Conservation (phyloP, 805 yeast species). For the Torulaspora microellipsoides region DNA sequence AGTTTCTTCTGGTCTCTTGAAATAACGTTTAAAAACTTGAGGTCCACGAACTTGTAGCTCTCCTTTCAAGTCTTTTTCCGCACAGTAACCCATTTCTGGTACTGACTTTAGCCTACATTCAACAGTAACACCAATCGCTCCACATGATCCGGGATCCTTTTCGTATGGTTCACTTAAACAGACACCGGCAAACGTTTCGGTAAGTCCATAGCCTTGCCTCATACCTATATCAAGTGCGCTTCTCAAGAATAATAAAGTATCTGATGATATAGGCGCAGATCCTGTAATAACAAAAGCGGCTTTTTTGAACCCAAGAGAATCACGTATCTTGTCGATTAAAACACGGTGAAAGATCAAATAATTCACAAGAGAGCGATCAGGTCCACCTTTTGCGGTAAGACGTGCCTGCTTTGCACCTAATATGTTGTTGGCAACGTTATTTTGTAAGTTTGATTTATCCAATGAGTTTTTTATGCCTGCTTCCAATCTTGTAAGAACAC, state of each 20-base stretch:
- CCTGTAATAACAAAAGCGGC: constrained; percentile 45
- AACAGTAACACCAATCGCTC: constrained; percentile 49
- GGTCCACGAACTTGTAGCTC: constrained; percentile 64
- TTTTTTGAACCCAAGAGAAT: constrained; percentile 46
- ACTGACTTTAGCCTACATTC: constrained; percentile 61
- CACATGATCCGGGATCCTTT: constrained; percentile 49
- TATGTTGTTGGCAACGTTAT: constrained; percentile 25
- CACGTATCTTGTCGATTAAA: constrained; percentile 41
- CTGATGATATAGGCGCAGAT: constrained; percentile 66
- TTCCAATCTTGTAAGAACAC: constrained; percentile 59
- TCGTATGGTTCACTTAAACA: constrained; percentile 44
- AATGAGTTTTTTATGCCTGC: constrained; percentile 47
- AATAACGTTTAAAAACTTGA: constrained; percentile 54
- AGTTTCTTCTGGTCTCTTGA: constrained; percentile 54
- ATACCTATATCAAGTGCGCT: constrained; percentile 54
- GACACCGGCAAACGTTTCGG: constrained; percentile 68
- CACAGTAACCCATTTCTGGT: constrained; percentile 54
- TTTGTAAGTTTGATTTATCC: constrained; percentile 21
- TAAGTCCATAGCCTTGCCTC: constrained; percentile 71
- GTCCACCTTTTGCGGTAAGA: constrained; percentile 33
- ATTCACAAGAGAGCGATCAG: constrained; percentile 39
- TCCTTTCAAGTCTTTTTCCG: constrained; percentile 46
- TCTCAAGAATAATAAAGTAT: constrained; percentile 56
- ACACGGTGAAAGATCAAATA: constrained; percentile 31
- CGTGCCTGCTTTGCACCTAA: constrained; percentile 24